These are phyloP conservation scores for Sordariomycetes sp. DNA, from an alignment of 2,329 filamentous ascomycete species.

Conservation along the genomic window DNA sequence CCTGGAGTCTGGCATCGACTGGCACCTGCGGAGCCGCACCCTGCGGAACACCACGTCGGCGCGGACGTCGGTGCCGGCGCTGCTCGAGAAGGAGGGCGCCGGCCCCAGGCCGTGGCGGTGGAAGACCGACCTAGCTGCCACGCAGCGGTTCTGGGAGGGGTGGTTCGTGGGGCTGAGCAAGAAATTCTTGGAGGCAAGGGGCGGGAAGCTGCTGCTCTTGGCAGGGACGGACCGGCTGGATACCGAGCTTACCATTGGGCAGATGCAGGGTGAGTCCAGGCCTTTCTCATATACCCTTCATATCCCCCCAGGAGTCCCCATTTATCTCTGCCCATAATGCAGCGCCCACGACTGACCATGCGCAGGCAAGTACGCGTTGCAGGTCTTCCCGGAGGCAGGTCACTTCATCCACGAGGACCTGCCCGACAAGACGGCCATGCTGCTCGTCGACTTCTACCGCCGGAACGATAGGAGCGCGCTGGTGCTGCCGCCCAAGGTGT, in stretches of 20 bases:
- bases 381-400: constrained; percentile 88
- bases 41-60: constrained; percentile 78
- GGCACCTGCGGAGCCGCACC: constrained; percentile 85
- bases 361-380: constrained; percentile 81
- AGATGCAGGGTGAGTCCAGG: constrained; percentile 71
- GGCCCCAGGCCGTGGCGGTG: constrained; percentile 57
- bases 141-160: constrained; percentile 84
- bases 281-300: constrained; percentile 3
- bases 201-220: constrained; percentile 75
- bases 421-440: constrained; percentile 76
- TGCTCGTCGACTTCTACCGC: constrained; percentile 82
- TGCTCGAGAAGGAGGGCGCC: constrained; percentile 43
- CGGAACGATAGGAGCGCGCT: constrained; percentile 79
- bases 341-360: not conserved
- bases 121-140: constrained; percentile 74
- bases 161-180: constrained; percentile 85
- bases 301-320: not conserved
- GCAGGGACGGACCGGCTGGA: constrained; percentile 86
- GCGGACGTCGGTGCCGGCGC: constrained; percentile 71
- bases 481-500: constrained; percentile 86
- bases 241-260: constrained; percentile 86
- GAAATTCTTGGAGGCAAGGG: constrained; percentile 74
- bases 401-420: constrained; percentile 97
- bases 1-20: constrained; percentile 73
- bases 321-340: not conserved